Conservation (phyloP, 2,329 filamentous ascomycete species). For the Penicillium brasilianum region DNA sequence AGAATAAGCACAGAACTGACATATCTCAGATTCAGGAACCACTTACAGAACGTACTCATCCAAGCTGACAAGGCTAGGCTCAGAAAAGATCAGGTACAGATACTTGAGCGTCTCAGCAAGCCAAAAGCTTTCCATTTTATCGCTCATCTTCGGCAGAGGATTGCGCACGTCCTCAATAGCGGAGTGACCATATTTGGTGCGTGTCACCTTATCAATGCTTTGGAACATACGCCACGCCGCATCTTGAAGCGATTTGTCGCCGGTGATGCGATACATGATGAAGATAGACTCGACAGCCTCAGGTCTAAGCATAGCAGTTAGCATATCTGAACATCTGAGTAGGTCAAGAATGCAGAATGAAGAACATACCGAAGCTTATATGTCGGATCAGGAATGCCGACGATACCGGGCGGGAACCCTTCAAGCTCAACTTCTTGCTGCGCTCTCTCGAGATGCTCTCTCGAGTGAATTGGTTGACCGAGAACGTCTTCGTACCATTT, state of each 20-base stretch:
- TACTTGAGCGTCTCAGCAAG: conserved; percentile 54
- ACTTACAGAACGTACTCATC: conserved; percentile 52
- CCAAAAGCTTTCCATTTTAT: conserved; percentile 54
- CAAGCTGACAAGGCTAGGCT: conserved; percentile 46
- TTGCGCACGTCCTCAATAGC: conserved; percentile 50
- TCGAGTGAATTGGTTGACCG: conserved; percentile 23
- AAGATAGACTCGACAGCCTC: conserved; percentile 68
- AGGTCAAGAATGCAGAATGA: neutral
- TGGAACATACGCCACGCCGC: conserved; percentile 58
- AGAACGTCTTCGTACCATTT: conserved; percentile 41
- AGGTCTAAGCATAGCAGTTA: conserved; percentile 40
- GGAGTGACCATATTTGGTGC: conserved; percentile 51
- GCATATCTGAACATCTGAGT: neutral
- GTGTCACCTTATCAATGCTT: conserved; percentile 50
- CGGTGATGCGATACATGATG: conserved; percentile 64
- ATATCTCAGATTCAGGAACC: neutral
- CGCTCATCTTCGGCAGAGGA: conserved; percentile 33
- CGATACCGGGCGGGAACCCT: conserved; percentile 36
- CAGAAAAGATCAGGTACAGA: conserved; percentile 52
- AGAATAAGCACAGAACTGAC: conserved; percentile 3
- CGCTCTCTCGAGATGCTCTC: conserved; percentile 26
- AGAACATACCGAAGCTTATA: conserved; percentile 39
- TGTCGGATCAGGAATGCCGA: conserved; percentile 32
- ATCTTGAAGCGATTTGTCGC: conserved; percentile 54
- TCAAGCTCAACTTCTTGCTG: conserved; percentile 28